Conservation (phyloP, 164 flowering plant genomes). For the Protea cynaroides region DNA sequence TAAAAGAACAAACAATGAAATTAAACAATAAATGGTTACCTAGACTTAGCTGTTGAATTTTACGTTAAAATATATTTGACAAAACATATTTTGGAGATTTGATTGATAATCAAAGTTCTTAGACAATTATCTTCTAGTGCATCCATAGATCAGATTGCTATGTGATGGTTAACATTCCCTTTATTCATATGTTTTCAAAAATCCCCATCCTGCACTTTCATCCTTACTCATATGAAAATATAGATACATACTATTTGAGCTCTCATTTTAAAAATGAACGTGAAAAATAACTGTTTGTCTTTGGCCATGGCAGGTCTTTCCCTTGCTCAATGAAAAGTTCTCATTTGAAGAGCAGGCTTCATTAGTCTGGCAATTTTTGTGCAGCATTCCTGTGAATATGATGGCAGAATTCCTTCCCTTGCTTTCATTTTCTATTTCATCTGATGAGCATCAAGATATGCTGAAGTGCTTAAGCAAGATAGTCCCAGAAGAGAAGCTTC, state of each 20-base stretch:
- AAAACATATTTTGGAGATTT: not conserved
- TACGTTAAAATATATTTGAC: no score
- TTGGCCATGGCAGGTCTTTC: slow-evolving; percentile 69
- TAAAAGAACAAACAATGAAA: not conserved
- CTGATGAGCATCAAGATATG: slow-evolving; percentile 76
- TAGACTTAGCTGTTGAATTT: not conserved
- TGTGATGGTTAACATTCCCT: not conserved
- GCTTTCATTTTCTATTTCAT: slow-evolving; percentile 77
- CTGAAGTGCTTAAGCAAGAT: slow-evolving; percentile 65
- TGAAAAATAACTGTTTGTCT: not conserved
- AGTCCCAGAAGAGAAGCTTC: slow-evolving; percentile 79
- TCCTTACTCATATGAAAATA: not conserved
- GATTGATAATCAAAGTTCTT: not conserved
- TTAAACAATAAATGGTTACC: not conserved
- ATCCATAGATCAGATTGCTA: not conserved
- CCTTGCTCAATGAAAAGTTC: slow-evolving; percentile 78
- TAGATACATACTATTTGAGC: slow-evolving; percentile 1
- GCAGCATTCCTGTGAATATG: slow-evolving; percentile 94
- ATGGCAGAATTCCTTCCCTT: slow-evolving; percentile 95
- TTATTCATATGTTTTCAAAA: not conserved
- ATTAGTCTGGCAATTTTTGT: slow-evolving; percentile 88
- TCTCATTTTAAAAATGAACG: not conserved
- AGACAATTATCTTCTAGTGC: not conserved
- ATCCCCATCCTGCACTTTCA: not conserved
- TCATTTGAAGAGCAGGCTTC: slow-evolving; percentile 92